Base-by-base conservation (phyloP, 1,284 basidiomycete genomes). In the Boletus albobrunnescens region DNA sequence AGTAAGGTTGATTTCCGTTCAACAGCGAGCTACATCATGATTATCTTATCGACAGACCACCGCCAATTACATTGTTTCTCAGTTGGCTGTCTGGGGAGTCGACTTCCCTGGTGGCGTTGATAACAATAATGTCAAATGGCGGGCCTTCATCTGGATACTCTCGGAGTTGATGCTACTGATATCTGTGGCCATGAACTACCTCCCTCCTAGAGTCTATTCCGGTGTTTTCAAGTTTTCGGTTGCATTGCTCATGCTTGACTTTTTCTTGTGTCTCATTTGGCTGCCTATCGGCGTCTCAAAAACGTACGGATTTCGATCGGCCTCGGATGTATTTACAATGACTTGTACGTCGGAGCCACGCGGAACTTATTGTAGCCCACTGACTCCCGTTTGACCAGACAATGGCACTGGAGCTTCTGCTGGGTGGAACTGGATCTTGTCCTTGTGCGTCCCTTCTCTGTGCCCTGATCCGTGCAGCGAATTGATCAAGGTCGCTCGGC, bases 401-500 rank as follows among this genome's bases (percentile, higher is more conserved):
- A 93, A 94, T 57, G 90, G 89, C 26, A 92, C 90, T 3, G 87
- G 87, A 1, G 90, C 89, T 3, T 79, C 87, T 22, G 71, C 84
- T 13, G 88, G 78, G 8, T 93, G 91, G 91, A 91, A 91, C 56
- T 91, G 87, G 85, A 78, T 90, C 9, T 65, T 91, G 24, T 89
- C 84, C 4, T 86, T 89, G 86, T 87, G 57, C 44, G 76, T 56
- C 22, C 16, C 39, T 22, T 44, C 6, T 39, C 12, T n/a, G 26
- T 31, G 12, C 10, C 17, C 12, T 24, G 14, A 24, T 33, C 11
- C 0, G 4, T 35, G 19, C 20, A 28, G 8, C 17, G 13, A 19
- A 33, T 40, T 27, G 13, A 55, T 22, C 38, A 22, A 32, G 17
- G 19, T 33, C 41, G 52, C 46, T 59, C 53, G 45, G 20, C 46